These are phyloP conservation scores for Edaphochlamys debaryana DNA, from an alignment of 139 green algal species.

Conservation along the genomic window DNA sequence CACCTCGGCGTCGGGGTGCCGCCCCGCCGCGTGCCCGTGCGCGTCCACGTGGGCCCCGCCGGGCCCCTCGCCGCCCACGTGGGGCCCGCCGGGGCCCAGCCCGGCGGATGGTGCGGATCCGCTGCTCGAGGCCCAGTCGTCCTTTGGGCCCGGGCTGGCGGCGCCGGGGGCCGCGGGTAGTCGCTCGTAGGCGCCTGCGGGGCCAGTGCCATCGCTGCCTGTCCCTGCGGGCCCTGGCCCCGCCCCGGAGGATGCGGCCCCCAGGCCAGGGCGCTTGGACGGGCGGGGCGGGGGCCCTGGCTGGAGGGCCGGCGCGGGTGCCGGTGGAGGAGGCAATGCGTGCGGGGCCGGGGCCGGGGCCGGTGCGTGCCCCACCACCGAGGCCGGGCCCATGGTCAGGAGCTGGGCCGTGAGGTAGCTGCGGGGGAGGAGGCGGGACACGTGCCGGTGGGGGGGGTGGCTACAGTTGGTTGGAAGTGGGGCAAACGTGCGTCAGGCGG, in stretches of 20 bases:
- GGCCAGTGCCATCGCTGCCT: too few species aligned
- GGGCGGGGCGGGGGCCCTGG: background rate
- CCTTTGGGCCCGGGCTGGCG: background rate
- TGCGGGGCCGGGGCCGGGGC: too few species aligned
- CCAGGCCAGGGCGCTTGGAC: too few species aligned
- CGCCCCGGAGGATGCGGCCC: too few species aligned
- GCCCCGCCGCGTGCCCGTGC: too few species aligned
- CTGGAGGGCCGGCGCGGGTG: background rate
- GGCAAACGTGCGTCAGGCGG: background rate
- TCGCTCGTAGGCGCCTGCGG: too few species aligned
- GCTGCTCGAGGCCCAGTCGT: background rate
- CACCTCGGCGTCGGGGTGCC: conserved; percentile 9
- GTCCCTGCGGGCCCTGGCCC: background rate
- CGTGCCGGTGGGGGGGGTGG: background rate
- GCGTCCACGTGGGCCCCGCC: background rate
- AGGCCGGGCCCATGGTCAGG: conserved; percentile 57
- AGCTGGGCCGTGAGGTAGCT: conserved; percentile 70
- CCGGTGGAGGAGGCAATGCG: too few species aligned
- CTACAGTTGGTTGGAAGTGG: background rate
- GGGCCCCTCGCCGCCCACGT: background rate
- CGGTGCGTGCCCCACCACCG: background rate
- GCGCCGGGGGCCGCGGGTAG: too few species aligned
- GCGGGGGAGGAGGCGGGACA: conserved; percentile 21
- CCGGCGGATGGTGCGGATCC: background rate
- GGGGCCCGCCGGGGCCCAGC: too few species aligned